phyloP scores from a whole-genome alignment of 257 asterid species.

The Ajuga chamaepitys region DNA sequence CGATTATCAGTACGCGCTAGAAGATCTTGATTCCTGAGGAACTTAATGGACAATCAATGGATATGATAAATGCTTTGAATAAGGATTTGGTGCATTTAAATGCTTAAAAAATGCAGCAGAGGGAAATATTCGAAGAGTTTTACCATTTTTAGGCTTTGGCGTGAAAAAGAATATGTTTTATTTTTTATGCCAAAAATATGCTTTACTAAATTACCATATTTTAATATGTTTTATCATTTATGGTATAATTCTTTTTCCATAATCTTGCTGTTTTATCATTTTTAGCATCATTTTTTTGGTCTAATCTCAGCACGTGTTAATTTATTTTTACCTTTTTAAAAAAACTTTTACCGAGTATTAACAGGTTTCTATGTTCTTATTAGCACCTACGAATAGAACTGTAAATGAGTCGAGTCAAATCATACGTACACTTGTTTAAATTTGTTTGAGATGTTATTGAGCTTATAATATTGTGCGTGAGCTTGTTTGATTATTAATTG shows the following conservation, averaged over 20 bases:
- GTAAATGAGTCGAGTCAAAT: too few species aligned
- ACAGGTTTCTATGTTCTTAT: too few species aligned
- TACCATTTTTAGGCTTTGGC: background rate
- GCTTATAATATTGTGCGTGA: too few species aligned
- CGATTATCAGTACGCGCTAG: background rate
- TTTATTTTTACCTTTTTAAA: too few species aligned
- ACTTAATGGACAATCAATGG: slow-evolving; percentile 13
- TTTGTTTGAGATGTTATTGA: too few species aligned
- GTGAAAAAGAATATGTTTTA: too few species aligned
- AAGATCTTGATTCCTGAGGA: slow-evolving; percentile 7
- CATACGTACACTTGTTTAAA: too few species aligned
- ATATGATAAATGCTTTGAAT: slow-evolving; percentile 6
- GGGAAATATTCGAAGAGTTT: background rate
- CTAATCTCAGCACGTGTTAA: too few species aligned
- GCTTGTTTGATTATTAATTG: too few species aligned
- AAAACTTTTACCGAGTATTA: too few species aligned
- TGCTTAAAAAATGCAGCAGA: background rate
- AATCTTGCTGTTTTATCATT: background rate
- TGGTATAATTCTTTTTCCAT: background rate
- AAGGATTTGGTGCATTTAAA: slow-evolving; percentile 8
- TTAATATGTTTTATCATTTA: background rate
- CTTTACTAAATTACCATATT: background rate
- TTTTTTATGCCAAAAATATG: background rate
- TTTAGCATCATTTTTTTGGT: background rate
- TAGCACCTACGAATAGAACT: too few species aligned